These are phyloP conservation scores for Nepenthes gracilis DNA, from an alignment of 148 eudicot species.

Conservation along the genomic window DNA sequence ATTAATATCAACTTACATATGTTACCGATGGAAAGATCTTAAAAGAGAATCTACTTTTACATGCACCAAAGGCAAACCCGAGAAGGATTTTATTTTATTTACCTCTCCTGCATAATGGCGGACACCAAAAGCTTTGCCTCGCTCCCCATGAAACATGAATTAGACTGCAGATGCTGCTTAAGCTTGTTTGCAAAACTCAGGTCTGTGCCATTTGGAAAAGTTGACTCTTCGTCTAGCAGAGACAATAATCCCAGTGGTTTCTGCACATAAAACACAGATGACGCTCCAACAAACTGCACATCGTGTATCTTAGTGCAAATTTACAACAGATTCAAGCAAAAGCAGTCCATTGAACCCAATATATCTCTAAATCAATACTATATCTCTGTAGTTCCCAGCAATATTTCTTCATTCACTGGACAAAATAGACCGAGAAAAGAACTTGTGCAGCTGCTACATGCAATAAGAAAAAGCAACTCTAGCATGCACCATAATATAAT, in stretches of 20 bases:
- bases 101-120: constrained; percentile 98
- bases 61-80: neutral
- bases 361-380: no score
- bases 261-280: constrained; percentile 26
- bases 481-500: no score
- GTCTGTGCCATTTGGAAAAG: constrained; percentile 94
- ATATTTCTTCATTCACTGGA: no score
- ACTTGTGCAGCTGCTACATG: no score
- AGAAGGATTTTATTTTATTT: constrained; percentile 3
- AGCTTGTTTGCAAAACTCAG: constrained; percentile 83
- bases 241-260: constrained; percentile 90
- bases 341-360: no score
- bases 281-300: neutral
- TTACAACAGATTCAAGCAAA: no score
- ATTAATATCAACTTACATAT: no score
- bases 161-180: constrained; percentile 65
- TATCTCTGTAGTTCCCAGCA: no score
- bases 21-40: neutral
- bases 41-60: neutral
- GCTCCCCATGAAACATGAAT: constrained; percentile 77
- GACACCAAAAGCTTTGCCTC: constrained; percentile 70
- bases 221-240: constrained; percentile 89
- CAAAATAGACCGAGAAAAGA: no score
- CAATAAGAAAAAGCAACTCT: no score
- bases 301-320: neutral